Evolutionary conservation across 441 rosid genomes (phyloP).

Genomic region (Corymbia citriodora): DNA sequence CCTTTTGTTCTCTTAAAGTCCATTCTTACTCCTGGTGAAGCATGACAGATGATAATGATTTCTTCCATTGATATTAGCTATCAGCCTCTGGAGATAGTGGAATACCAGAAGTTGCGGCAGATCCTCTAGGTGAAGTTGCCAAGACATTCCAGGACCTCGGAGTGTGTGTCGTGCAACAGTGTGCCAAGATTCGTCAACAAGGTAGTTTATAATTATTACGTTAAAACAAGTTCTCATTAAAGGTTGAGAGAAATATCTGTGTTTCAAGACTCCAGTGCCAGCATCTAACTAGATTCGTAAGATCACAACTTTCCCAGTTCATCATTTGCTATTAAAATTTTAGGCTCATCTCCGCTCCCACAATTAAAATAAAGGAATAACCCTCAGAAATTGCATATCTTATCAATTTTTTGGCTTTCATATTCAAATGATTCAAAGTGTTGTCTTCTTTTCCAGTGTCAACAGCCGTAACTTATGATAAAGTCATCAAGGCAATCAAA

Average conservation of each 20-base stretch:
- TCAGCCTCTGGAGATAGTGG: slow-evolving; percentile 98
- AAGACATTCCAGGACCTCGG: slow-evolving; percentile 87
- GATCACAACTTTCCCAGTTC: background rate
- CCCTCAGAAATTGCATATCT: background rate
- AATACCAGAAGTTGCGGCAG: slow-evolving; percentile 82
- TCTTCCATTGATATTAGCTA: slow-evolving; percentile 34
- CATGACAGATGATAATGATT: background rate
- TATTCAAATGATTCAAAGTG: background rate
- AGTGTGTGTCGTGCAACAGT: slow-evolving; percentile 87
- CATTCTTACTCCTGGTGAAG: background rate
- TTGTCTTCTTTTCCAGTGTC: slow-evolving; percentile 41
- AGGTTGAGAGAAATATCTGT: background rate
- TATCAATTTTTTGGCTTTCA: background rate
- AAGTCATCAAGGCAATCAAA: slow-evolving; percentile 65
- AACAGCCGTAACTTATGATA: slow-evolving; percentile 85
- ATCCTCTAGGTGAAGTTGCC: slow-evolving; percentile 90
- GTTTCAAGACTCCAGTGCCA: background rate
- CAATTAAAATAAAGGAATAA: background rate
- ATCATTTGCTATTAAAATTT: background rate
- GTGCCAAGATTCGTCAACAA: slow-evolving; percentile 96
- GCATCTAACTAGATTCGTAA: background rate
- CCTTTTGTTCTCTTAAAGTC: background rate
- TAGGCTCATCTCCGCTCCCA: background rate
- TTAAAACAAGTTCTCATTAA: background rate
- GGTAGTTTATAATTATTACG: slow-evolving; percentile 24